Evolutionary conservation across 345 rosid species (phyloP).

Genomic region (Populus simonii): DNA sequence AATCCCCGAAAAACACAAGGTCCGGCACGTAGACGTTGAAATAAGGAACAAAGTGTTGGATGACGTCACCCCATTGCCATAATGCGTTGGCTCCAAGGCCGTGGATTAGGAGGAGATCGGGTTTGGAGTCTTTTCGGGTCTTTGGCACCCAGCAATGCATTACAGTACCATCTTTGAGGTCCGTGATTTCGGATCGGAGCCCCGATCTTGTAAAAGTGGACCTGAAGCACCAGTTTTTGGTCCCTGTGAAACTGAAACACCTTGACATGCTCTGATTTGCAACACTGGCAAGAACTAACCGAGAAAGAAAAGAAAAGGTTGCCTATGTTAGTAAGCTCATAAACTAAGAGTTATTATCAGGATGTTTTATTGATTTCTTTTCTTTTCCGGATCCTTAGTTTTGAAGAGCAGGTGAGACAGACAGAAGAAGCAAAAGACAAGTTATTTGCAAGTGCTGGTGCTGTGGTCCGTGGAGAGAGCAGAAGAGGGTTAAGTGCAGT

Average conservation of each 20-base stretch:
- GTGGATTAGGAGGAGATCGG: constrained; percentile 73
- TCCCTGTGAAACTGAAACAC: constrained; percentile 65
- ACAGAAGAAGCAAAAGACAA: not conserved
- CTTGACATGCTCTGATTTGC: constrained; percentile 35
- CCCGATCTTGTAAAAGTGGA: constrained; percentile 49
- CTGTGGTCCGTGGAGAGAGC: no score
- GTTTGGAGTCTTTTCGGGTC: constrained; percentile 34
- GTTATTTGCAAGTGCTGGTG: no score
- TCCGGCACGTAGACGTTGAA: constrained; percentile 73
- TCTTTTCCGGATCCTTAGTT: no score
- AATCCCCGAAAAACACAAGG: constrained; percentile 73
- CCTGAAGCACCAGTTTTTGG: constrained; percentile 44
- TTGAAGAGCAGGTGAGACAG: not conserved
- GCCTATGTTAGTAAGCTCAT: not conserved
- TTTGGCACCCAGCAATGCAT: constrained; percentile 82
- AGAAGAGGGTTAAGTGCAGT: no score
- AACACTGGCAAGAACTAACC: no score
- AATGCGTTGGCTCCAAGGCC: constrained; percentile 74
- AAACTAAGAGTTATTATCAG: no score
- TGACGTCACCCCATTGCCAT: constrained; percentile 71
- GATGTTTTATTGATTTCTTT: no score
- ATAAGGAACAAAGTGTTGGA: constrained; percentile 38
- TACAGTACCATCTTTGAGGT: constrained; percentile 69
- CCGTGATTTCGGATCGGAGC: constrained; percentile 55
- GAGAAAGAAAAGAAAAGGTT: not conserved